Conservation (phyloP, 2,329 filamentous ascomycete genomes). For the Phialophora tarda region DNA sequence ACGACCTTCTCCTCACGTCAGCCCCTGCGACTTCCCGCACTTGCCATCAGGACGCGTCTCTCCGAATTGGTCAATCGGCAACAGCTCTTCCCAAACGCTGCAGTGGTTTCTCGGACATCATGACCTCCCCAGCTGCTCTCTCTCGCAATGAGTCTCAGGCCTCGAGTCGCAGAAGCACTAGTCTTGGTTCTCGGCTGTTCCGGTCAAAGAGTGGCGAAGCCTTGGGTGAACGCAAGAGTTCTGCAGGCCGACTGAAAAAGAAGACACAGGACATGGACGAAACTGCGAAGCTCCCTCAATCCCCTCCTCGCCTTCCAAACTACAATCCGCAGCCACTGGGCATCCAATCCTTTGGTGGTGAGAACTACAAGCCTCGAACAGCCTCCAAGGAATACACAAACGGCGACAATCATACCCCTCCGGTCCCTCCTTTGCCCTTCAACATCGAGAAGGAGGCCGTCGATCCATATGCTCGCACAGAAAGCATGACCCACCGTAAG, state of each 20-base stretch:
- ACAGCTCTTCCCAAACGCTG: conserved; percentile 14
- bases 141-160: conserved; percentile 37
- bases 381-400: conserved; percentile 28
- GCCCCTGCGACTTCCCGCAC: conserved; percentile 19
- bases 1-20: conserved; percentile 24
- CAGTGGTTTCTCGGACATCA: conserved; percentile 21
- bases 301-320: conserved; percentile 35
- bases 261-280: conserved; percentile 37
- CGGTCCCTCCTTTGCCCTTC: conserved; percentile 36
- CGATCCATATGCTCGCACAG: conserved; percentile 80
- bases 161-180: conserved; percentile 35
- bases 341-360: conserved; percentile 38
- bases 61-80: conserved; percentile 18
- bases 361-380: conserved; percentile 35
- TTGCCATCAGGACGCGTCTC: conserved; percentile 5
- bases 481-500: conserved; percentile 90
- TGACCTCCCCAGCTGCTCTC: conserved; percentile 33
- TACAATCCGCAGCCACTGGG: conserved; percentile 36
- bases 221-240: conserved; percentile 37
- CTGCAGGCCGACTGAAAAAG: conserved; percentile 34
- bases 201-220: conserved; percentile 38
- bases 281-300: conserved; percentile 30
- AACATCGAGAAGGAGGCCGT: conserved; percentile 32
- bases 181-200: conserved; percentile 38
- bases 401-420: conserved; percentile 28